phyloP scores from a whole-genome alignment of 225 moss, liverwort and hornwort genomes.

The Ulota crispa region DNA sequence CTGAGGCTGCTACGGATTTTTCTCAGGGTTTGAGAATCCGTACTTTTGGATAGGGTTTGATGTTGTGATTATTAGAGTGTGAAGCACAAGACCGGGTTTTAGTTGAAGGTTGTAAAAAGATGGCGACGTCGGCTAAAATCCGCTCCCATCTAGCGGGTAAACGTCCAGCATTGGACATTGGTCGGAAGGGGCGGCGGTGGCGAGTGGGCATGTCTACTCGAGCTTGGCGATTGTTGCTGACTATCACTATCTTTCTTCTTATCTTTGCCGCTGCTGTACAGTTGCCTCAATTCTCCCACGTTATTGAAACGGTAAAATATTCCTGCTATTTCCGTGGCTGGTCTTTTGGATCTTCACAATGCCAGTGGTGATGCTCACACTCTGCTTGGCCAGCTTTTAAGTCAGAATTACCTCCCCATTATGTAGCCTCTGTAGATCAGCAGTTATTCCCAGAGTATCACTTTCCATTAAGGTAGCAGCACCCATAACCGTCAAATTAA shows the following conservation, averaged over 20 bases:
- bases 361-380: not conserved
- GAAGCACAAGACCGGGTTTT: slow-evolving; percentile 3
- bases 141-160: slow-evolving; percentile 57
- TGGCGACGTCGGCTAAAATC: slow-evolving; percentile 56
- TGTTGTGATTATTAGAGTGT: not conserved
- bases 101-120: slow-evolving; percentile 44
- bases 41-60: not conserved
- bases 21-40: not conserved
- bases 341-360: not conserved
- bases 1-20: not conserved
- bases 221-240: slow-evolving; percentile 42
- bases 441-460: not conserved
- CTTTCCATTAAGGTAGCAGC: no score
- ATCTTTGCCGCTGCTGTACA: slow-evolving; percentile 41
- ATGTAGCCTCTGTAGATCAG: not conserved
- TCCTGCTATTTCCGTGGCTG: not conserved
- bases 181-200: slow-evolving; percentile 51
- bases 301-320: slow-evolving; percentile 41
- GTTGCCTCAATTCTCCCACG: slow-evolving; percentile 55
- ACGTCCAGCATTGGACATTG: slow-evolving; percentile 37
- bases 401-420: not conserved
- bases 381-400: not conserved
- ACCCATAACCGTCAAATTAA: no score
- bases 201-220: slow-evolving; percentile 49
- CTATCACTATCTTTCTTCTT: slow-evolving; percentile 32